Percentiles rank a stretch among this genome's conserved stretches.
Conservation (phyloP, 176 grass and related monocot genomes). For the Thinopyrum elongatum region DNA sequence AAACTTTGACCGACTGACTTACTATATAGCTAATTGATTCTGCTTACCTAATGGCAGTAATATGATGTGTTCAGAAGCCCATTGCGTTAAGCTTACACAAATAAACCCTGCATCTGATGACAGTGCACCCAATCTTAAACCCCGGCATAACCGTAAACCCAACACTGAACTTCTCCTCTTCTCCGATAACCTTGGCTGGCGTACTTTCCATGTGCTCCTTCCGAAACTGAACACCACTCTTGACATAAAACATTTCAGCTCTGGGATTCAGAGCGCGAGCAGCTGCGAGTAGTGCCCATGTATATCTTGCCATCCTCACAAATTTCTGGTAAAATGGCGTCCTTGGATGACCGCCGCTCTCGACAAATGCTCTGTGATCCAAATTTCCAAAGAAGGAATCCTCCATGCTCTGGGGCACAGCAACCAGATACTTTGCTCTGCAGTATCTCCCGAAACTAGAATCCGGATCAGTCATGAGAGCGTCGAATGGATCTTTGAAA, state of each 20-base stretch:
- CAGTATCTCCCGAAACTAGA: constrained; percentile 82
- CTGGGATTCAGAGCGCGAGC: constrained; percentile 53
- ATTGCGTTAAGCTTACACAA: constrained; percentile 15
- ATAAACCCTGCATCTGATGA: constrained; percentile 72
- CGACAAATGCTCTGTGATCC: constrained; percentile 68
- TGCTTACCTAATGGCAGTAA: constrained; percentile 28
- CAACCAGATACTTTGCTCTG: constrained; percentile 51
- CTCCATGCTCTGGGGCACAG: constrained; percentile 64
- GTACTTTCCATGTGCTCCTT: constrained; percentile 76
- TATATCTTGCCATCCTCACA: constrained; percentile 60
- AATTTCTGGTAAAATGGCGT: constrained; percentile 77
- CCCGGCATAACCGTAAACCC: constrained; percentile 83
- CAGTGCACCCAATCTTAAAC: constrained; percentile 73
- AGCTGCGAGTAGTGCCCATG: constrained; percentile 64
- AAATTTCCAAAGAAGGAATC: constrained; percentile 71
- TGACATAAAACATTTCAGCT: constrained; percentile 79
- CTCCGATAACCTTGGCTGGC: constrained; percentile 27
- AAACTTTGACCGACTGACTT: constrained; percentile 17
- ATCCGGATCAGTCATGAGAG: constrained; percentile 54
- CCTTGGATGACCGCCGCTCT: constrained; percentile 69
- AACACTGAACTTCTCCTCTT: constrained; percentile 44
- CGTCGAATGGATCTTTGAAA: constrained; percentile 60
- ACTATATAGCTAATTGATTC: constrained; percentile 14
- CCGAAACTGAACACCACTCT: constrained; percentile 33
- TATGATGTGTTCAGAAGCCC: background rate